Evolutionary conservation across 306 rosid genomes (phyloP).

Genomic region (Dalbergia cochinchinensis): DNA sequence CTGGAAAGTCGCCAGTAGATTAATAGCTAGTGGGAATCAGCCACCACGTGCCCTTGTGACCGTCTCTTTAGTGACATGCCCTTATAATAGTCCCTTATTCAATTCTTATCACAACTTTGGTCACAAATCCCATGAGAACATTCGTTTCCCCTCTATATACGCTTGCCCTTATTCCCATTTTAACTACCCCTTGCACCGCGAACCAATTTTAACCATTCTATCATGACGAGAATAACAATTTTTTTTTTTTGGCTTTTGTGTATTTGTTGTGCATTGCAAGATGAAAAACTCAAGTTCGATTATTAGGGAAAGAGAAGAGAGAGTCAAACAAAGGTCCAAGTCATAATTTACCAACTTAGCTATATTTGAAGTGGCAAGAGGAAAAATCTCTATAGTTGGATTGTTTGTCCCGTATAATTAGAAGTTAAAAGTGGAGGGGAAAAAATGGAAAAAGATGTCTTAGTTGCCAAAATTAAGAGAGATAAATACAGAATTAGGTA

Average conservation of each 20-base stretch:
- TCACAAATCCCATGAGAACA: constrained; percentile 5
- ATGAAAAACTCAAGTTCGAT: background rate
- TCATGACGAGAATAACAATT: background rate
- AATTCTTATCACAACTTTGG: constrained; percentile 21
- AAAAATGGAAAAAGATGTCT: background rate
- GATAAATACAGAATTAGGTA: constrained; percentile 34
- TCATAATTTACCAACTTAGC: background rate
- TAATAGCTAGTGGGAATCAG: constrained; percentile 61
- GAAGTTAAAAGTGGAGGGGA: background rate
- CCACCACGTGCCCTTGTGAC: constrained; percentile 86
- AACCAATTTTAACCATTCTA: constrained; percentile 33
- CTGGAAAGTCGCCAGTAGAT: constrained; percentile 77
- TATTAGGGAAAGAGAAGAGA: background rate
- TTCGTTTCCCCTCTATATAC: constrained; percentile 22
- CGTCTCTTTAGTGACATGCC: constrained; percentile 42
- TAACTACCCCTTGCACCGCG: background rate
- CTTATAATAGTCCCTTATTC: constrained; percentile 42
- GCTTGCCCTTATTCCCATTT: background rate
- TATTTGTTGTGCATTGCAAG: background rate
- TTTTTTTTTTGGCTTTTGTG: background rate
- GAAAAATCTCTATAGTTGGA: constrained; percentile 21
- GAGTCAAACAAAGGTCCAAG: constrained; percentile 28
- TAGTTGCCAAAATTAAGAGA: constrained; percentile 36
- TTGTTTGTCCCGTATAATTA: background rate
- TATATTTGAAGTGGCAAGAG: background rate